phyloP scores from a whole-genome alignment of 345 rosid species.

The Punica granatum region DNA sequence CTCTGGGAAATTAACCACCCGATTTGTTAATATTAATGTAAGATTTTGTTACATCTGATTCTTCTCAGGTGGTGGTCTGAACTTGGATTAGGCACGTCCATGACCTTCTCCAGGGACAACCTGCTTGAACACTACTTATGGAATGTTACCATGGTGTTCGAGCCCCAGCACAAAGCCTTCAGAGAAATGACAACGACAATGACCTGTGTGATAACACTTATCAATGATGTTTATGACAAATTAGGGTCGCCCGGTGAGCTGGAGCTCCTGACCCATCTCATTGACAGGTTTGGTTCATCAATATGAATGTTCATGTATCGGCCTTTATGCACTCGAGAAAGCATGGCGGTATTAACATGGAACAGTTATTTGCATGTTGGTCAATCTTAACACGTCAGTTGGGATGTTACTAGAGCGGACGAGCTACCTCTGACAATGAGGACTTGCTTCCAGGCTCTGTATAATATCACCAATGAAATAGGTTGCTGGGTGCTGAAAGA shows the following conservation, averaged over 20 bases:
- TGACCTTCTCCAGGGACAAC: slow-evolving; percentile 5
- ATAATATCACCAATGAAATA: slow-evolving; percentile 10
- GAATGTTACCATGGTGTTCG: neutral
- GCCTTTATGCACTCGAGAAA: too few species aligned
- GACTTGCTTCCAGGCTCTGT: slow-evolving; percentile 9
- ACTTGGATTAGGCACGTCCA: neutral
- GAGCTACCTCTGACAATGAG: slow-evolving; percentile 9
- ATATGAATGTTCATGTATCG: too few species aligned
- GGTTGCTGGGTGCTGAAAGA: slow-evolving; percentile 3
- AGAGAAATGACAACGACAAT: neutral
- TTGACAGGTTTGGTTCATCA: slow-evolving; percentile 6
- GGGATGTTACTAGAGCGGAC: slow-evolving; percentile 12
- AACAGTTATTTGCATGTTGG: neutral
- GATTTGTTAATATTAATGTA: neutral
- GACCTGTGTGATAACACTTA: neutral
- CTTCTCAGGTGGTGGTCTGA: slow-evolving; percentile 10
- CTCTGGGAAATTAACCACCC: too few species aligned
- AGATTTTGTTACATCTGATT: neutral
- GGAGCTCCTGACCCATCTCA: slow-evolving; percentile 4
- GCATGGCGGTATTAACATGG: too few species aligned
- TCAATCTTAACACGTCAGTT: too few species aligned
- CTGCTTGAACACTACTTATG: slow-evolving; percentile 5
- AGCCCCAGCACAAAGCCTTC: slow-evolving; percentile 5
- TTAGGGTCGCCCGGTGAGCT: slow-evolving; percentile 14
- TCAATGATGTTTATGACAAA: slow-evolving; percentile 15